These are phyloP conservation scores for Malus hybrid DNA, from an alignment of 331 rosid genomes.

Conservation along the genomic window DNA sequence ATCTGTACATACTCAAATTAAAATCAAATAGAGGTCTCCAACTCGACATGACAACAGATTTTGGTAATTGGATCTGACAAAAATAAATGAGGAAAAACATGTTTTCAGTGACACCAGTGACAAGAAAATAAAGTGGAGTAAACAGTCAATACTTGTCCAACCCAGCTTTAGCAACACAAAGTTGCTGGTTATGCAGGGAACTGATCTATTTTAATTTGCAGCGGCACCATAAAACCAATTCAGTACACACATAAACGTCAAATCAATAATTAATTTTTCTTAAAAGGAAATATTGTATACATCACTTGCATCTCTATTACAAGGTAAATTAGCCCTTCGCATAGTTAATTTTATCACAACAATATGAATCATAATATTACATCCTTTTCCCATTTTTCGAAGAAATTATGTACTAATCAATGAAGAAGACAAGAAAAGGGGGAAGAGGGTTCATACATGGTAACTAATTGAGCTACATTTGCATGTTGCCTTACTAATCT, in stretches of 20 bases:
- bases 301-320: background rate
- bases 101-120: background rate
- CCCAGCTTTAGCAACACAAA: background rate
- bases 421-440: conserved; percentile 15
- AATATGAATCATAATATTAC: conserved; percentile 6
- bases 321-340: background rate
- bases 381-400: background rate
- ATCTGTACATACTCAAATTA: background rate
- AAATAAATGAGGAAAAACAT: background rate
- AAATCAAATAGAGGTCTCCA: background rate
- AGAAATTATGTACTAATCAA: background rate
- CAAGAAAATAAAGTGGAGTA: background rate
- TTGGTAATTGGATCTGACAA: background rate
- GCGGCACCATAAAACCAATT: background rate
- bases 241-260: background rate
- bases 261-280: background rate
- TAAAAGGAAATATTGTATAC: background rate
- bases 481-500: conserved; percentile 92
- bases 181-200: background rate
- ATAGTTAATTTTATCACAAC: background rate
- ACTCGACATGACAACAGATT: background rate
- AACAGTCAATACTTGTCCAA: background rate
- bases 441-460: conserved; percentile 53
- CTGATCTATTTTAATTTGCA: background rate
- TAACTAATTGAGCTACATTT: conserved; percentile 86